phyloP scores from a whole-genome alignment of 2,329 filamentous ascomycete genomes.

The Didymella pinodella region DNA sequence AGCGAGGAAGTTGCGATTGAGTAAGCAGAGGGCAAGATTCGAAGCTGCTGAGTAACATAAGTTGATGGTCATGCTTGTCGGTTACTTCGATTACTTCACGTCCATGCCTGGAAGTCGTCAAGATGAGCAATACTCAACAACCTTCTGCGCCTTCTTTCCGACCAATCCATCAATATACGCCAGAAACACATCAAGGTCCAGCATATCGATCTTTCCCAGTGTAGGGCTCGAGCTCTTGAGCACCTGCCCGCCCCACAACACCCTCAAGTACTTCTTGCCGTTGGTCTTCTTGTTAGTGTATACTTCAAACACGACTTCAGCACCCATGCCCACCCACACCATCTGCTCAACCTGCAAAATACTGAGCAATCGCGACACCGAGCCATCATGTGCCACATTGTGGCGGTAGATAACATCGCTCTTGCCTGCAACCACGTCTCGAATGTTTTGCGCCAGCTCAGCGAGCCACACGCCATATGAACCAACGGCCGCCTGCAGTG shows the following conservation, averaged over 20 bases:
- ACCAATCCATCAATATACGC: constrained; percentile 76
- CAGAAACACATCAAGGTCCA: constrained; percentile 70
- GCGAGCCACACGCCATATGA: constrained; percentile 77
- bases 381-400: constrained; percentile 83
- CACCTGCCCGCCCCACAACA: constrained; percentile 74
- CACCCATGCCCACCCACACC: constrained; percentile 87
- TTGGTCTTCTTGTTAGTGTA: constrained; percentile 49
- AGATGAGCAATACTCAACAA: constrained; percentile 44
- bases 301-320: constrained; percentile 79
- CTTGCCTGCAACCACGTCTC: constrained; percentile 48
- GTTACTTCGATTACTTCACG: too few species aligned
- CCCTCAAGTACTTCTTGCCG: constrained; percentile 62
- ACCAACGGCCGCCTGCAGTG: constrained; percentile 67
- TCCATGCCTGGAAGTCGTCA: background rate
- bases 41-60: background rate
- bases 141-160: constrained; percentile 58
- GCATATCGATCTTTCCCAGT: constrained; percentile 74
- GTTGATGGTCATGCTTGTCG: background rate
- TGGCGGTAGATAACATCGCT: constrained; percentile 67
- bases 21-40: background rate
- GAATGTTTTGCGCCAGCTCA: constrained; percentile 72
- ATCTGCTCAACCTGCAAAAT: constrained; percentile 77
- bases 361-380: constrained; percentile 70
- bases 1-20: background rate
- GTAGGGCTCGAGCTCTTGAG: constrained; percentile 72